phyloP scores from a whole-genome alignment of 805 yeast species.

The Debaryomyces tyrocola region DNA sequence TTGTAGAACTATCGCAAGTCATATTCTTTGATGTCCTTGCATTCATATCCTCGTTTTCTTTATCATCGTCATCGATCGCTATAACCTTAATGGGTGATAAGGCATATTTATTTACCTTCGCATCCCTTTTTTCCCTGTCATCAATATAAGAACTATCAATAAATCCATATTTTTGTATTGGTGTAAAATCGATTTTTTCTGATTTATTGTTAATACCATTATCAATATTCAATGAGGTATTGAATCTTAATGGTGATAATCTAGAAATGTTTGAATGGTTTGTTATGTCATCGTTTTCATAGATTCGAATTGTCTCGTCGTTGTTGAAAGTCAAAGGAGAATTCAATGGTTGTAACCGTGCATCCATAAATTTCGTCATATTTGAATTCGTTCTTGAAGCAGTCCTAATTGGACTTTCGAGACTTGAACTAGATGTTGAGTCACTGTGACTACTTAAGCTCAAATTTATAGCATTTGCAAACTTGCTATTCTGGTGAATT shows the following conservation, averaged over 20 bases:
- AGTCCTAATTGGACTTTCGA: conserved; percentile 9
- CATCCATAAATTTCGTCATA: conserved; percentile 2
- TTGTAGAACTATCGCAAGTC: conserved; percentile 37
- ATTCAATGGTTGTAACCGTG: conserved; percentile 17
- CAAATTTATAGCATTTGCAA: conserved; percentile 11
- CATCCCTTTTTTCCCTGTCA: not conserved
- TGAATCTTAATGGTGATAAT: conserved; percentile 12
- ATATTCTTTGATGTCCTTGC: conserved; percentile 13
- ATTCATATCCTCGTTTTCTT: not conserved
- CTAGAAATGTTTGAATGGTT: conserved; percentile 7
- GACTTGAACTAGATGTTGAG: conserved; percentile 6
- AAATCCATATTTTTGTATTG: not conserved
- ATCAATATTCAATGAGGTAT: conserved; percentile 2
- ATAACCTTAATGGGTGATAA: conserved; percentile 1
- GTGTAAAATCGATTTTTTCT: not conserved
- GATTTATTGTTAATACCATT: not conserved
- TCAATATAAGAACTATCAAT: not conserved
- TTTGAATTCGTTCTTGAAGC: conserved; percentile 3
- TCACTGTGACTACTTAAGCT: conserved; percentile 2
- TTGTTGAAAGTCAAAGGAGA: conserved; percentile 13
- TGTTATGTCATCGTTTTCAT: conserved; percentile 3
- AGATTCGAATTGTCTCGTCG: not conserved
- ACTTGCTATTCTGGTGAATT: conserved; percentile 6
- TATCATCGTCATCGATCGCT: not conserved
- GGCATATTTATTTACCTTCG: not conserved